A percentile compares a stretch with the other conserved stretches of the same genome.
These are phyloP conservation scores for Limnanthes douglasii DNA, from an alignment of 345 rosid species.

Conservation along the genomic window DNA sequence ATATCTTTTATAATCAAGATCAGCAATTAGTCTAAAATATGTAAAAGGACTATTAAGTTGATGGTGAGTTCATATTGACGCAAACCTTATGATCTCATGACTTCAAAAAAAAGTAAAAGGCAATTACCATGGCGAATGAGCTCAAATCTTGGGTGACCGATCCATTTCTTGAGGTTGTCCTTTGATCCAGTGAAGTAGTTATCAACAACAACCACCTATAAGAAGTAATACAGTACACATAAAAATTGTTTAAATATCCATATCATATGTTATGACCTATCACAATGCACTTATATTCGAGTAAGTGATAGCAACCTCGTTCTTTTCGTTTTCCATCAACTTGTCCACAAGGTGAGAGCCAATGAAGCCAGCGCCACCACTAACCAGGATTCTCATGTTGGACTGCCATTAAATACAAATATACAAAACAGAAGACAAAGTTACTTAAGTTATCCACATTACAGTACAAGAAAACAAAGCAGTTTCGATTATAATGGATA, in stretches of 20 bases:
- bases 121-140: constrained; percentile 82
- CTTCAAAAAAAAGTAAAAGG: constrained; percentile 2
- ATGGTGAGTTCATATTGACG: no score
- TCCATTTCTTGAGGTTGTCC: constrained; percentile 87
- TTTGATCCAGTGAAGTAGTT: constrained; percentile 89
- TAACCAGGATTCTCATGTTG: constrained; percentile 83
- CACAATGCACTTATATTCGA: not conserved
- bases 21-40: no score
- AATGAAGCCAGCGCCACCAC: constrained; percentile 98
- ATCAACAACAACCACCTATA: constrained; percentile 72
- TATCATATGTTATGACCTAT: no score
- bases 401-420: constrained; percentile 31
- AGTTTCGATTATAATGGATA: no score
- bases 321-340: constrained; percentile 87
- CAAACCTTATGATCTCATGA: no score
- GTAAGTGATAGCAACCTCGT: constrained; percentile 32
- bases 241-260: not conserved
- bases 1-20: no score
- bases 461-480: no score
- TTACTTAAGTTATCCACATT: no score
- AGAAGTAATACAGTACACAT: not conserved
- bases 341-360: constrained; percentile 94
- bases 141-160: constrained; percentile 95
- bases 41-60: no score
- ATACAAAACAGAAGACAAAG: no score